Conservation (phyloP, 345 rosid species). For the Acer yangbiense region DNA sequence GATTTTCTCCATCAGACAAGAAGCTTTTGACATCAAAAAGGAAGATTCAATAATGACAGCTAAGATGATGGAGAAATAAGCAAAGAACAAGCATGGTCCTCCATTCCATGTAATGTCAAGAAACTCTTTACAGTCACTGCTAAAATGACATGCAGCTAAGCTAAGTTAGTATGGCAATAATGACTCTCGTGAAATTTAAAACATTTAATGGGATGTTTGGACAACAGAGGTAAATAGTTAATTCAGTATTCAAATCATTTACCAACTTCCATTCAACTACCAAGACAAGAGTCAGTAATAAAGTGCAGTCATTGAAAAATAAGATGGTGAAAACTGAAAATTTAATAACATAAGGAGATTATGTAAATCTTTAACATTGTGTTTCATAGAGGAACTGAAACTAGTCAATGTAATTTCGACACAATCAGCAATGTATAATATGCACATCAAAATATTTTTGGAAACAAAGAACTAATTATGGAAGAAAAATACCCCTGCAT, state of each 20-base stretch:
- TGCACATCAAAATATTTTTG: neutral
- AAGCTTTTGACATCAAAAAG: neutral
- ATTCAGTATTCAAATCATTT: neutral
- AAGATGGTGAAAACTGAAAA: neutral
- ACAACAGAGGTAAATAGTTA: neutral
- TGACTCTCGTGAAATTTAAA: neutral
- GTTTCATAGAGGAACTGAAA: neutral
- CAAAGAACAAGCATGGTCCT: conserved; percentile 8
- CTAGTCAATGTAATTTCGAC: too few species aligned
- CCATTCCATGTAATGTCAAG: conserved; percentile 5
- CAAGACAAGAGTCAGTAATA: too few species aligned
- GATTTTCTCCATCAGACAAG: neutral
- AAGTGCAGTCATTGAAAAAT: neutral
- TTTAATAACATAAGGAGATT: neutral
- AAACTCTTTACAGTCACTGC: neutral
- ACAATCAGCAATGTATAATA: neutral
- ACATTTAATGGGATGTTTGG: neutral
- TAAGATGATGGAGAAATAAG: conserved; percentile 15
- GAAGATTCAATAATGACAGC: neutral
- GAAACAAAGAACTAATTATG: neutral
- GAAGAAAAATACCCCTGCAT: neutral
- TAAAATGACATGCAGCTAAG: neutral
- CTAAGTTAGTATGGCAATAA: neutral
- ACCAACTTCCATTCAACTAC: neutral
- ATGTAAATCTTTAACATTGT: neutral